These are phyloP conservation scores for Neurospora sp. DNA, from an alignment of 2,329 filamentous ascomycete species.

Conservation along the genomic window DNA sequence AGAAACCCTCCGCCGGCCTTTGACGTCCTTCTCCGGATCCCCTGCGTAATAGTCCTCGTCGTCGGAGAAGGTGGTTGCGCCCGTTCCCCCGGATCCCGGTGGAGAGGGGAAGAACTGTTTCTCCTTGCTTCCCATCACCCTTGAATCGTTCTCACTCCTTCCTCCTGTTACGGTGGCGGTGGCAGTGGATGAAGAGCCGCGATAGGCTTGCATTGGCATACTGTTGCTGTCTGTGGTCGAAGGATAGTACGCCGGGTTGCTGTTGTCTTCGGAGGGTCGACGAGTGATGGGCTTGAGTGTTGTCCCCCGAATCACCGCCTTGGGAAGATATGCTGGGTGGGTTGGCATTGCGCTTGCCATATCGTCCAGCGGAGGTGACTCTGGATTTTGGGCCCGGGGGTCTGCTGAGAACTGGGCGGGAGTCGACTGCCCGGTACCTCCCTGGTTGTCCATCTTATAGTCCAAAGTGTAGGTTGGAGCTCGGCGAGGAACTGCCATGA, in stretches of 20 bases:
- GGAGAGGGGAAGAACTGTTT: background rate
- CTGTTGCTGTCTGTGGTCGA: conserved; percentile 6
- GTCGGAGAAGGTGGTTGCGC: background rate
- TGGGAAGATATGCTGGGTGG: conserved; percentile 40
- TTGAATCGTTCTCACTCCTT: background rate
- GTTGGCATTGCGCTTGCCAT: conserved; percentile 29
- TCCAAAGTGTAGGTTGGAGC: conserved; percentile 22
- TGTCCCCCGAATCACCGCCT: conserved; percentile 18
- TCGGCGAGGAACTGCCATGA: conserved; percentile 1
- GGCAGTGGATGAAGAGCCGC: background rate
- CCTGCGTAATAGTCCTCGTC: background rate
- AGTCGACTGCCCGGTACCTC: conserved; percentile 5
- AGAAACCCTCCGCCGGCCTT: background rate
- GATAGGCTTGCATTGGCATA: conserved; percentile 11
- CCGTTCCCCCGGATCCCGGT: background rate
- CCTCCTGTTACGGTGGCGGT: background rate
- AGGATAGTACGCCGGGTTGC: conserved; percentile 3
- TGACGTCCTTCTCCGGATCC: background rate
- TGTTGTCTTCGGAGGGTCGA: conserved; percentile 5
- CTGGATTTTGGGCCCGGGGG: background rate
- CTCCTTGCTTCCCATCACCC: background rate
- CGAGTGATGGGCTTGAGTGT: conserved; percentile 6
- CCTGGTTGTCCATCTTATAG: conserved; percentile 19
- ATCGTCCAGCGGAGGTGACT: conserved; percentile 10
- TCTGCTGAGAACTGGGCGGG: conserved; percentile 10